Conservation (phyloP, 192 early-diverging fungal species). For the Linnemannia schmuckeri region DNA sequence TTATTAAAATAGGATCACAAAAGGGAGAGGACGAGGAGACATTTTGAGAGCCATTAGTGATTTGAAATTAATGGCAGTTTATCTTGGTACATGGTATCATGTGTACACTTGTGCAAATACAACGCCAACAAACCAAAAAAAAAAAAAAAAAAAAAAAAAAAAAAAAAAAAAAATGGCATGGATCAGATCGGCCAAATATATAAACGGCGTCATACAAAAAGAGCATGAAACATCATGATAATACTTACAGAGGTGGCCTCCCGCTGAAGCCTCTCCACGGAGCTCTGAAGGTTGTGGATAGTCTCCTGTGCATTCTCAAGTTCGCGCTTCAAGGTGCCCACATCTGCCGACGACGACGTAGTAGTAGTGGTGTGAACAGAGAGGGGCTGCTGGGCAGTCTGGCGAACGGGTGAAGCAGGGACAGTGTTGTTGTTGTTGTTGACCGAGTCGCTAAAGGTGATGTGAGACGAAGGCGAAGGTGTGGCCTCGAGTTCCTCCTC, state of each 20-base stretch:
- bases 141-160: background rate
- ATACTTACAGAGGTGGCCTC: slow-evolving; percentile 54
- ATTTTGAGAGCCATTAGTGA: background rate
- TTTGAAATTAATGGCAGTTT: background rate
- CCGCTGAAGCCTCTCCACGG: slow-evolving; percentile 32
- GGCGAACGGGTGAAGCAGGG: slow-evolving; percentile 23
- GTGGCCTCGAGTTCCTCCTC: slow-evolving; percentile 32
- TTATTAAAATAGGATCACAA: background rate
- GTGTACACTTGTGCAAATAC: background rate
- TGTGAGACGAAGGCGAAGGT: slow-evolving; percentile 28
- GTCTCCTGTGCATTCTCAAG: slow-evolving; percentile 57
- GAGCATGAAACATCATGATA: slow-evolving; percentile 10
- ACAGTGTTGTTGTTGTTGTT: slow-evolving; percentile 11
- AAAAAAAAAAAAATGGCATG: background rate
- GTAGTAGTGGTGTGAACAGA: slow-evolving; percentile 30
- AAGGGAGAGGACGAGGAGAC: background rate
- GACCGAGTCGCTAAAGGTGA: slow-evolving; percentile 20
- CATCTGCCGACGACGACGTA: slow-evolving; percentile 20
- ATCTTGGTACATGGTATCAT: background rate
- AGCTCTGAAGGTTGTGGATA: slow-evolving; percentile 52
- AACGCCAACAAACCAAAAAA: background rate
- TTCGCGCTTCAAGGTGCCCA: slow-evolving; percentile 24
- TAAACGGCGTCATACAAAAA: background rate
- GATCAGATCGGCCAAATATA: background rate
- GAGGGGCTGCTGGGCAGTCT: background rate